Percentiles rank a stretch among this genome's conserved stretches.
Conservation (phyloP, 441 rosid species). For the Eruca vesicaria region DNA sequence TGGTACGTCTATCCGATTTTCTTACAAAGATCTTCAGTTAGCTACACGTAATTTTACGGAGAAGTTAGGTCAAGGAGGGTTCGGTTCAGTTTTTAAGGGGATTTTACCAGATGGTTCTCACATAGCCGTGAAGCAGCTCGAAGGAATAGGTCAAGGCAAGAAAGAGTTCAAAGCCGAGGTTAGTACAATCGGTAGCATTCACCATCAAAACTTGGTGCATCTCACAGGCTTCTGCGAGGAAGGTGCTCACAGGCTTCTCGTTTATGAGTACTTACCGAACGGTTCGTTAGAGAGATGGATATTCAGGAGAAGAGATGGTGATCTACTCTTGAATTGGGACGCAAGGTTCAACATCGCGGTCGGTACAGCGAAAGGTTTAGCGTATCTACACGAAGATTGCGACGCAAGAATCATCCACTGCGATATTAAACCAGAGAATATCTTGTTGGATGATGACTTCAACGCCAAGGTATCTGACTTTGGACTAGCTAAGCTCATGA, state of each 20-base stretch:
- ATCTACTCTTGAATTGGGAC: constrained; percentile 62
- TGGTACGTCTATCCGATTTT: constrained; percentile 79
- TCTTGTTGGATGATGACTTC: constrained; percentile 72
- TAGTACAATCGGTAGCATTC: constrained; percentile 85
- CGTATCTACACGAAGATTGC: constrained; percentile 89
- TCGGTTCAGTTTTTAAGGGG: constrained; percentile 86
- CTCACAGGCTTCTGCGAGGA: constrained; percentile 88
- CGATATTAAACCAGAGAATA: constrained; percentile 94
- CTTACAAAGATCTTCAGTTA: constrained; percentile 67
- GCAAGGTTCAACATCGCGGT: constrained; percentile 78
- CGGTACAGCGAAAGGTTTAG: constrained; percentile 92
- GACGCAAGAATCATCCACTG: constrained; percentile 83
- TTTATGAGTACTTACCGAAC: constrained; percentile 81
- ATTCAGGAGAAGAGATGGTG: constrained; percentile 51
- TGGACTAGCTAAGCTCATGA: constrained; percentile 96
- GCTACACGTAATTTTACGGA: constrained; percentile 75
- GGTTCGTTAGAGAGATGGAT: constrained; percentile 93
- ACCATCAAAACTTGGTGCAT: constrained; percentile 84
- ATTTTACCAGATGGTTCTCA: constrained; percentile 72
- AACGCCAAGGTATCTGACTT: constrained; percentile 91
- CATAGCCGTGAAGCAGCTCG: constrained; percentile 89
- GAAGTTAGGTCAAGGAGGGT: constrained; percentile 94
- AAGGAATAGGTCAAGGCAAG: constrained; percentile 91
- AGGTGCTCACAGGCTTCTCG: constrained; percentile 83
- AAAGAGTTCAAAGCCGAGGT: constrained; percentile 97